Evolutionary conservation across 2,329 filamentous ascomycete species (phyloP).

Genomic region (Aspergillus sergii): DNA sequence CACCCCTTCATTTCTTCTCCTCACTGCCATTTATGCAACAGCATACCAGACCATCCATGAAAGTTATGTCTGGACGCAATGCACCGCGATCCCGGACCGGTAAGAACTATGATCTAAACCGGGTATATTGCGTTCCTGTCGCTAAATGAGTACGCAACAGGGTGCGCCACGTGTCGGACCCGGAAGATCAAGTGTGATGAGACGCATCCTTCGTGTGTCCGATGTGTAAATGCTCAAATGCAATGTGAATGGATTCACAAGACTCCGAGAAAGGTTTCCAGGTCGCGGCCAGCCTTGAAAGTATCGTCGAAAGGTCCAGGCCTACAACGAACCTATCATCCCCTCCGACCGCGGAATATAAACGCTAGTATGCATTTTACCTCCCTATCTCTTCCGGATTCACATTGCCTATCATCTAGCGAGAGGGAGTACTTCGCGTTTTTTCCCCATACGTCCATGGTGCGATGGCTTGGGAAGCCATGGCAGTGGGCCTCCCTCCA

Average conservation of each 20-base stretch:
- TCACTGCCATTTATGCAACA: not conserved
- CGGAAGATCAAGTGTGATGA: not conserved
- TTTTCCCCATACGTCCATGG: not conserved
- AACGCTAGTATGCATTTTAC: not conserved
- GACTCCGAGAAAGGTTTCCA: not conserved
- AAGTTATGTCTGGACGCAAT: not conserved
- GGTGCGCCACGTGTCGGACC: not conserved
- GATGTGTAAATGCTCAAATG: not conserved
- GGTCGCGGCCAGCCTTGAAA: not conserved
- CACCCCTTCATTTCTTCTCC: not conserved
- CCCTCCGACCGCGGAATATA: not conserved
- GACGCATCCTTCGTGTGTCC: not conserved
- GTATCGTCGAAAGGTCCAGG: too few species aligned
- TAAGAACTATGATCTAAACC: not conserved
- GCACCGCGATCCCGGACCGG: not conserved
- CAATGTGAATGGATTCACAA: not conserved
- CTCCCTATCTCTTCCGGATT: not conserved
- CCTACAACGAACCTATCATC: not conserved
- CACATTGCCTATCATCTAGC: not conserved
- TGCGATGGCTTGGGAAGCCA: not conserved
- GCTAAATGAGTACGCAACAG: not conserved
- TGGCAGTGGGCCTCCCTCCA: not conserved
- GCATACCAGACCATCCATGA: not conserved
- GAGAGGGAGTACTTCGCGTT: not conserved
- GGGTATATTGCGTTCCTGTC: not conserved